These are phyloP conservation scores for Cercospora citrullina DNA, from an alignment of 2,329 filamentous ascomycete genomes.

Conservation along the genomic window DNA sequence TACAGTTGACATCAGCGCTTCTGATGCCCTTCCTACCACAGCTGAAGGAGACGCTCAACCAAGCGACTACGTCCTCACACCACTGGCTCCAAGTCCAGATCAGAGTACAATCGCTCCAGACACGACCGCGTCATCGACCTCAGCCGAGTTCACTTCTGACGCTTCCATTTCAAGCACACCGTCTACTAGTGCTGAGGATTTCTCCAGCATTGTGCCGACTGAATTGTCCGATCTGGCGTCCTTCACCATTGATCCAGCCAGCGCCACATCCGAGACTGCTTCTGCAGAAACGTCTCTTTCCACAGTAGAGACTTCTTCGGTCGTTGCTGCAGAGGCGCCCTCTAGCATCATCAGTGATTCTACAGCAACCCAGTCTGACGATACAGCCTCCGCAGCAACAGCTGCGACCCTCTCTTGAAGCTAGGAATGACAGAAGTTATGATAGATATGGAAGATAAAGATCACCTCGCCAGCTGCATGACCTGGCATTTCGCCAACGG, in stretches of 20 bases:
- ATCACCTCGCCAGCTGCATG: neutral
- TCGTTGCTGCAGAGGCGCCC: neutral
- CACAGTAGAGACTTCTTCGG: neutral
- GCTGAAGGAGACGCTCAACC: neutral
- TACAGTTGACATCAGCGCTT: neutral
- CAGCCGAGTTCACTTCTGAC: neutral
- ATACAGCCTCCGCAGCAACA: neutral
- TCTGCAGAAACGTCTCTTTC: neutral
- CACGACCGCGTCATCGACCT: neutral
- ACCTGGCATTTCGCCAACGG: neutral
- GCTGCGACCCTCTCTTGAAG: neutral
- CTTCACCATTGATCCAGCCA: neutral
- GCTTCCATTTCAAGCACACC: neutral
- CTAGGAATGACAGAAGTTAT: neutral
- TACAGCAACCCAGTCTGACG: neutral
- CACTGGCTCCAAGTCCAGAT: neutral
- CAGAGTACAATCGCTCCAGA: neutral
- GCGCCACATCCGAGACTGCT: neutral
- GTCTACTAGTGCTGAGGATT: neutral
- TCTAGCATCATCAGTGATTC: neutral
- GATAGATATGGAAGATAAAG: neutral
- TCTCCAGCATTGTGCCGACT: neutral
- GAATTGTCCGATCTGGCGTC: neutral
- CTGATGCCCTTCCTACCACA: neutral
- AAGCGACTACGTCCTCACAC: neutral